Conservation (phyloP, 805 yeast genomes). For the Candida alai region DNA sequence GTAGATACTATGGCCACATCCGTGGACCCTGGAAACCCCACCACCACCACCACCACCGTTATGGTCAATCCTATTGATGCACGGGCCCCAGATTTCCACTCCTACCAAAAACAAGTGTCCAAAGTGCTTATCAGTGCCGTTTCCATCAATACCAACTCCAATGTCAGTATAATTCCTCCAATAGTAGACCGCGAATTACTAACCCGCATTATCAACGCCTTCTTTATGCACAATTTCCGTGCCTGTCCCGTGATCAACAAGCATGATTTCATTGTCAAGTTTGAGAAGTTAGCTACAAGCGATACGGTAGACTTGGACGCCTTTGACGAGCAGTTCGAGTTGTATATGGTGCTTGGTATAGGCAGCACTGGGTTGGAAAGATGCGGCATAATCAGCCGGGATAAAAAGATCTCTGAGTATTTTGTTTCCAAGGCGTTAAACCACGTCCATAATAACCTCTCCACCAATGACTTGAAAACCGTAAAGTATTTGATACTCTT, state of each 20-base stretch:
- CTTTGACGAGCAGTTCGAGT: conserved; percentile 36
- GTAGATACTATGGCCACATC: too few species aligned
- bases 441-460: conserved; percentile 32
- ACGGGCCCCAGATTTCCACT: conserved; percentile 21
- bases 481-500: conserved; percentile 39
- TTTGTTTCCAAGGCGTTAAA: conserved; percentile 41
- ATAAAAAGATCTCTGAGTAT: conserved; percentile 30
- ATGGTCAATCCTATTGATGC: conserved; percentile 25
- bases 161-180: conserved; percentile 13
- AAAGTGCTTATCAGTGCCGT: conserved; percentile 13
- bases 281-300: conserved; percentile 18
- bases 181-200: conserved; percentile 25
- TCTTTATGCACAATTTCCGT: conserved; percentile 42
- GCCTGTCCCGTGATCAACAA: conserved; percentile 43
- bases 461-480: conserved; percentile 37
- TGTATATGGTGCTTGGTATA: conserved; percentile 51
- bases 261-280: conserved; percentile 28
- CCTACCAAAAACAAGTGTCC: conserved; percentile 14
- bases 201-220: conserved; percentile 38
- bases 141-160: conserved; percentile 13
- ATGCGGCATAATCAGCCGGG: conserved; percentile 17
- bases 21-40: not conserved
- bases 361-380: conserved; percentile 48
- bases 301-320: conserved; percentile 11
- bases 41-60: conserved; percentile 15